Conservation (phyloP, 306 rosid genomes). For the Cercis canadensis region DNA sequence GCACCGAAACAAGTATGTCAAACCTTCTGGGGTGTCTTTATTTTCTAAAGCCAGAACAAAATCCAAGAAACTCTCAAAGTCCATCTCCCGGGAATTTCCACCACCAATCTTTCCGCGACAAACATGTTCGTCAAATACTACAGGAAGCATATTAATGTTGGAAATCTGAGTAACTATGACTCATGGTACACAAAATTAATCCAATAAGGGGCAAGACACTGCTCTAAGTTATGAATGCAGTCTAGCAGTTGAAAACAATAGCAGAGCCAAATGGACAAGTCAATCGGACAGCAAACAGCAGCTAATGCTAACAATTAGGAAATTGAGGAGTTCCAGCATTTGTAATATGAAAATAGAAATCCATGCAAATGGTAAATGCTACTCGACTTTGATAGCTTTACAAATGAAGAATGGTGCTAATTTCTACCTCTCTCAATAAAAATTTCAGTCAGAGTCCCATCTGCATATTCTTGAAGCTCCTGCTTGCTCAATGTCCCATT, state of each 20-base stretch:
- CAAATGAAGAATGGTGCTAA: conserved; percentile 3
- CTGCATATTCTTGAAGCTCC: conserved; percentile 96
- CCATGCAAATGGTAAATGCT: conserved; percentile 5
- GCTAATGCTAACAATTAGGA: conserved; percentile 12
- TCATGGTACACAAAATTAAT: background rate
- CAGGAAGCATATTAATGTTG: conserved; percentile 31
- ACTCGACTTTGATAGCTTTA: conserved; percentile 21
- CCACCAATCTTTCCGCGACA: conserved; percentile 83
- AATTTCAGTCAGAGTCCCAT: conserved; percentile 94
- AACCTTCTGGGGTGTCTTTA: conserved; percentile 96
- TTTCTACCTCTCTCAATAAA: conserved; percentile 90
- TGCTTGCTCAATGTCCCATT: conserved; percentile 91
- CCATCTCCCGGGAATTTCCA: conserved; percentile 89
- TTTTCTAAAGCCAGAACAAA: conserved; percentile 96
- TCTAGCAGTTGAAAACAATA: background rate
- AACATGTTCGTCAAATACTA: conserved; percentile 93
- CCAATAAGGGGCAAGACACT: background rate
- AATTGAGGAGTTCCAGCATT: conserved; percentile 11
- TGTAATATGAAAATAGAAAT: conserved; percentile 10
- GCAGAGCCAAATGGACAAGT: conserved; percentile 5
- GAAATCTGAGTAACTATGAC: conserved; percentile 10
- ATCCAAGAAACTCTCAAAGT: conserved; percentile 84
- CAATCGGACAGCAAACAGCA: conserved; percentile 15
- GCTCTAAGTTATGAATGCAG: conserved; percentile 10
- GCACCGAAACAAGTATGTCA: conserved; percentile 93